phyloP scores from a whole-genome alignment of 257 asterid species.

The Solanum chiquidenum region DNA sequence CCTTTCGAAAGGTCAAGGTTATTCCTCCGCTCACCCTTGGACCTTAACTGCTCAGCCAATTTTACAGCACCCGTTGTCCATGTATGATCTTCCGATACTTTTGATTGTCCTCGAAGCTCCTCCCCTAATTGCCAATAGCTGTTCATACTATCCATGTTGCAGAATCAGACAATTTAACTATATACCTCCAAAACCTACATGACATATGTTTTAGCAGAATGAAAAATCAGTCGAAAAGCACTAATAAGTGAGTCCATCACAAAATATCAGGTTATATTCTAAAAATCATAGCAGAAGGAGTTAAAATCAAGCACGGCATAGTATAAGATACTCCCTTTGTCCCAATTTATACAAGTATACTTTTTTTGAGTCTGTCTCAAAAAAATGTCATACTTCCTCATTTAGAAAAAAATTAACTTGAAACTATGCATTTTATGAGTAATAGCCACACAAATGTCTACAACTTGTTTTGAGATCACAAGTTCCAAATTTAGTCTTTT shows the following conservation, averaged over 20 bases:
- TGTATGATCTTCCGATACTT: slow-evolving; percentile 71
- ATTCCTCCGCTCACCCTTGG: slow-evolving; percentile 60
- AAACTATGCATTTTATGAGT: background rate
- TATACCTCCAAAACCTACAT: background rate
- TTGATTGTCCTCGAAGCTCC: slow-evolving; percentile 85
- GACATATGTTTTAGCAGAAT: background rate
- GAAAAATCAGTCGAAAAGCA: background rate
- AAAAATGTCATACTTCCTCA: background rate
- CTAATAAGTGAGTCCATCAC: background rate
- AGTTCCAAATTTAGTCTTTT: background rate
- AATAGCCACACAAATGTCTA: background rate
- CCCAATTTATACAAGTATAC: background rate
- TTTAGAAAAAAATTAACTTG: background rate
- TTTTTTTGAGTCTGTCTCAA: background rate
- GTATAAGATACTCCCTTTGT: background rate
- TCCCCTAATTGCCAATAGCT: slow-evolving; percentile 93
- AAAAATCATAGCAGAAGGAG: background rate
- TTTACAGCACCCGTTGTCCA: slow-evolving; percentile 74
- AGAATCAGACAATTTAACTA: slow-evolving; percentile 4
- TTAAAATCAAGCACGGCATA: background rate
- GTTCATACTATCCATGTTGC: slow-evolving; percentile 49
- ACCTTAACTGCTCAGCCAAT: slow-evolving; percentile 76
- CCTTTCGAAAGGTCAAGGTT: slow-evolving; percentile 80
- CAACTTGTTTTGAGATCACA: background rate
- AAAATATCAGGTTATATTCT: background rate